Evolutionary conservation across 805 yeast species (phyloP).

Genomic region (Metschnikowia corniflorae): DNA sequence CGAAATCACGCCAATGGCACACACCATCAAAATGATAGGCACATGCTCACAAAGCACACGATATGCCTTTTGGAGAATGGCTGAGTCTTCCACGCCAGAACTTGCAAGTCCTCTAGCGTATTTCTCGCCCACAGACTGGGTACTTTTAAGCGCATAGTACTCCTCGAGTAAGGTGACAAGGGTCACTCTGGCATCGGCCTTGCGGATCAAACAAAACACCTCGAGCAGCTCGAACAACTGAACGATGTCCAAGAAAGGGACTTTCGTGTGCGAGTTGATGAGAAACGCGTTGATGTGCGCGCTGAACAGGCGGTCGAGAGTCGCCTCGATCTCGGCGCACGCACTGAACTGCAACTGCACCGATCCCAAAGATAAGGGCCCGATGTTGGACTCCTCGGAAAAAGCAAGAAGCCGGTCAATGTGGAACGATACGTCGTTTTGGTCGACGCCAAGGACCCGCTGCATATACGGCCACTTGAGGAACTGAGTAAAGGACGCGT

Average conservation of each 20-base stretch:
- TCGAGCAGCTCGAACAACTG: conserved; percentile 30
- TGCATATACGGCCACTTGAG: conserved; percentile 29
- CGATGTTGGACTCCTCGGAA: conserved; percentile 3
- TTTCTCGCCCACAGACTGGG: conserved; percentile 2
- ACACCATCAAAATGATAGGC: conserved; percentile 26
- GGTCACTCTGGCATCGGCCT: conserved; percentile 19
- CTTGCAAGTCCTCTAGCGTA: conserved; percentile 6
- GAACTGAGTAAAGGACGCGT: conserved; percentile 30
- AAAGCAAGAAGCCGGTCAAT: conserved; percentile 2
- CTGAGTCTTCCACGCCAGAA: conserved; percentile 16
- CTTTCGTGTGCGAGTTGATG: conserved; percentile 30
- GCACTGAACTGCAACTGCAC: conserved; percentile 15
- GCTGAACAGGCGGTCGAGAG: conserved; percentile 18
- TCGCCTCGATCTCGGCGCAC: conserved; percentile 18
- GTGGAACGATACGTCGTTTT: conserved; percentile 10
- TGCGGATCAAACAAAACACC: conserved; percentile 21
- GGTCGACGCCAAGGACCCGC: conserved; percentile 11
- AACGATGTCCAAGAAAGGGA: conserved; percentile 30
- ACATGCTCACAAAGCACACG: conserved; percentile 20
- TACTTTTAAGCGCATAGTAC: conserved; percentile 3
- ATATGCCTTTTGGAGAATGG: conserved; percentile 20
- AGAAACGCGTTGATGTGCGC: conserved; percentile 27
- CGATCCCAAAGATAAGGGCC: conserved; percentile 1
- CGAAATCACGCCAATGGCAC: conserved; percentile 32
- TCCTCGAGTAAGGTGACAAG: conserved; percentile 18